Percentiles rank a stretch among this genome's conserved stretches.
Conservation (phyloP, 2,329 filamentous ascomycete genomes). For the Cercospora beticola region DNA sequence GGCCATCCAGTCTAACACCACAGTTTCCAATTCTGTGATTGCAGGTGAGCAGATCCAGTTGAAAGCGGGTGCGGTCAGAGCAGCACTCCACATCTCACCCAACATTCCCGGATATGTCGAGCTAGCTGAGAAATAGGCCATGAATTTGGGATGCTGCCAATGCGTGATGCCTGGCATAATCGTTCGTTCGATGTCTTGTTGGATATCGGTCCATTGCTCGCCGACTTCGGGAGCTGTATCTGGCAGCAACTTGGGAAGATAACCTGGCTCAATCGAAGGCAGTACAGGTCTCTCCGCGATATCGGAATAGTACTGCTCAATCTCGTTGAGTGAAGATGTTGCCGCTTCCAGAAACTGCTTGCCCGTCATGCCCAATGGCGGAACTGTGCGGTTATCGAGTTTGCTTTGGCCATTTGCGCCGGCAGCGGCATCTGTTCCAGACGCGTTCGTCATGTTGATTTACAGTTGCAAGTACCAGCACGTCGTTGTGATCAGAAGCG, state of each 20-base stretch:
- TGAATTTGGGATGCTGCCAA: slow-evolving; percentile 92
- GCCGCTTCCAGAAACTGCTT: slow-evolving; percentile 76
- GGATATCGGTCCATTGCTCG: slow-evolving; percentile 76
- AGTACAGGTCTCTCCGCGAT: slow-evolving; percentile 70
- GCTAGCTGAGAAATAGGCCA: slow-evolving; percentile 89
- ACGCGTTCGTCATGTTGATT: not conserved
- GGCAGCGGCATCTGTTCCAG: slow-evolving; percentile 10
- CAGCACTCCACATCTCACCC: slow-evolving; percentile 86
- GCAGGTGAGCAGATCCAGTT: slow-evolving; percentile 96
- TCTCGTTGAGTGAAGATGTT: slow-evolving; percentile 76
- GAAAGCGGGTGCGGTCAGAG: slow-evolving; percentile 87
- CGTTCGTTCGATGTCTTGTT: slow-evolving; percentile 76
- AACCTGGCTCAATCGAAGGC: slow-evolving; percentile 78
- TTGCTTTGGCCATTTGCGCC: slow-evolving; percentile 11
- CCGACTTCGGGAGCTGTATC: slow-evolving; percentile 61
- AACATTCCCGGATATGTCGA: slow-evolving; percentile 82
- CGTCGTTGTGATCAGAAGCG: not conserved
- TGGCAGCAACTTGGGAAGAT: slow-evolving; percentile 78
- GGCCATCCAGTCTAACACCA: slow-evolving; percentile 89
- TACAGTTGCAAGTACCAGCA: not conserved
- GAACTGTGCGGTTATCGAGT: slow-evolving; percentile 32
- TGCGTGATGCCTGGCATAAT: slow-evolving; percentile 92
- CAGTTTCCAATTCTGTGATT: slow-evolving; percentile 88
- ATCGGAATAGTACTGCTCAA: slow-evolving; percentile 79
- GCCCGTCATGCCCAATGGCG: slow-evolving; percentile 65